Base-by-base conservation (phyloP, 2,329 filamentous ascomycete genomes). In the Nothomitra cinnamomea region DNA sequence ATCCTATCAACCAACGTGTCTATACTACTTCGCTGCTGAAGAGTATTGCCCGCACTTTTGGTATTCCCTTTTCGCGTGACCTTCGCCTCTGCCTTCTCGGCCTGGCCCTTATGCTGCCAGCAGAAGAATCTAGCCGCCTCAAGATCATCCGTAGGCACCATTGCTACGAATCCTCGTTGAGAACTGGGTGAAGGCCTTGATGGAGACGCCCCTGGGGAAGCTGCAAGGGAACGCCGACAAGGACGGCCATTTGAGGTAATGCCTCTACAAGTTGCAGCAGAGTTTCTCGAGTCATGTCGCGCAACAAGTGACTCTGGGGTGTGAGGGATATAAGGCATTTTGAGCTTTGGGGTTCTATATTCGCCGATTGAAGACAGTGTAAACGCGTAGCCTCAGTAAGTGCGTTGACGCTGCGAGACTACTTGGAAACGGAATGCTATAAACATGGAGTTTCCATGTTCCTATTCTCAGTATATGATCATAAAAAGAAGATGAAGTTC, bases 81-180 rank as follows among this genome's bases (percentile, higher is more conserved):
- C 65, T 65, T 1, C 72, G 65, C 7, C 73, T 72, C 61, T 13
- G 70, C 55, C 12, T 60, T 63, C 53, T 70, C 64, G 2, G 87
- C 87, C 67, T 98, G 92, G 55, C 92, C 87, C 64, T 86, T 89
- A 70, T 98, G 92, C 66, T 95, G 88, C 84, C 86, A 95, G 72
- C 90, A 96, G 69, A 88, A 95, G 51, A 82, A 76, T n/a, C 69
- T 72, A 56, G 79, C 75, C 49, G 78, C 74, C 54, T 71, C 69
- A 1, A 76, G 73, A 56, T 79, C 74, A 53, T 71, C 17, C 8
- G 17, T 19, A 6, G 25, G 15, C 13, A 28, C 28, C 21, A 40
- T 17, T 12, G 47, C 49, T 22, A 53, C 19, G 3, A 40, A 4
- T 72, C 61, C 2, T 71, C 68, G 10, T 68, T 68, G 43, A 15